phyloP scores from a whole-genome alignment of 83 land plant species.

The Picea abies region DNA sequence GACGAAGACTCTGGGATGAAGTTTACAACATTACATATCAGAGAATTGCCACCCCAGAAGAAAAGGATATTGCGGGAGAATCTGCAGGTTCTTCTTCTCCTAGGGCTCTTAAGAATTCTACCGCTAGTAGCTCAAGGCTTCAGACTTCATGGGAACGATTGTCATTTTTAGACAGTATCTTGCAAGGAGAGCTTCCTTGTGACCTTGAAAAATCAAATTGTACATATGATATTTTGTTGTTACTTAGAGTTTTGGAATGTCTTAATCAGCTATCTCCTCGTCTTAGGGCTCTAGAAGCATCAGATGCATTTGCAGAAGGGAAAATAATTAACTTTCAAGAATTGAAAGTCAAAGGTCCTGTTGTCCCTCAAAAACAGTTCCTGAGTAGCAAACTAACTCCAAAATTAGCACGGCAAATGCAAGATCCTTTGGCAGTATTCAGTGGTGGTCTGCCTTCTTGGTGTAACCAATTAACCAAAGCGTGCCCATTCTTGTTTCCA shows the following conservation, averaged over 20 bases:
- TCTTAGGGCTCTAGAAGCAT: constrained; percentile 34
- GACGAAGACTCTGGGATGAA: constrained; percentile 67
- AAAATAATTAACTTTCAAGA: constrained; percentile 25
- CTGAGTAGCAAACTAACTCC: too few relatives aligned
- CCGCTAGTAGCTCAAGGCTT: constrained; percentile 14
- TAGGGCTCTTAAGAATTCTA: background rate
- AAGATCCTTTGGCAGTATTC: constrained; percentile 58
- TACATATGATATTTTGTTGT: constrained; percentile 46
- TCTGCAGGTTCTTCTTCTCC: background rate
- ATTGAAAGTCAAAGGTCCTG: constrained; percentile 1
- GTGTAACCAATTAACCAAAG: constrained; percentile 52
- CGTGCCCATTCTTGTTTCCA: constrained; percentile 59
- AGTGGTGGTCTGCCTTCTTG: constrained; percentile 60
- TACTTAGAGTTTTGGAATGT: constrained; percentile 48
- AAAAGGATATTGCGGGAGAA: constrained; percentile 6
- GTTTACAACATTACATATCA: constrained; percentile 64
- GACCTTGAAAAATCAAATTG: constrained; percentile 49
- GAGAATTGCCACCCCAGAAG: constrained; percentile 26
- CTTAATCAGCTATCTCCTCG: constrained; percentile 47
- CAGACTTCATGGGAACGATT: constrained; percentile 35
- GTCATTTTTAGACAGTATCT: constrained; percentile 13
- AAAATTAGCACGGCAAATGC: constrained; percentile 28
- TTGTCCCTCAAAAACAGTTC: too few relatives aligned
- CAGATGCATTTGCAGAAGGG: constrained; percentile 53
- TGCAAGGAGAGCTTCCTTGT: constrained; percentile 39